Conservation (phyloP, 2,329 filamentous ascomycete species). For the Exophiala viscosa region DNA sequence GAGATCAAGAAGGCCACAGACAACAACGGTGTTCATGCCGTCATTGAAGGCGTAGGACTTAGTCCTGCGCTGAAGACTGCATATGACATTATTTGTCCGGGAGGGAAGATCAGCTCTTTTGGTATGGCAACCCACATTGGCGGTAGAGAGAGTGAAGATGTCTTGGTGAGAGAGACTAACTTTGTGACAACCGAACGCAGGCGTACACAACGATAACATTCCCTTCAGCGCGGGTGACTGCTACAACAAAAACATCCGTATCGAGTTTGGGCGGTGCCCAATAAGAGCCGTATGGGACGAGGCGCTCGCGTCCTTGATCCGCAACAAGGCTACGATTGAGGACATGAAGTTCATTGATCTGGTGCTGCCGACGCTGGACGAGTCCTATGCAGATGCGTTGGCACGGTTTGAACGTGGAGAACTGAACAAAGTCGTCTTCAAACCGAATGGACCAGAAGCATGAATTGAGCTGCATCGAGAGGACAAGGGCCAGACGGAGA, state of each 20-base stretch:
- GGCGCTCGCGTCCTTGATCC: slow-evolving; percentile 3
- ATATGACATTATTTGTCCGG: slow-evolving; percentile 67
- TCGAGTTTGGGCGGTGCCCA: slow-evolving; percentile 74
- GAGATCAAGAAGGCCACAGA: slow-evolving; percentile 70
- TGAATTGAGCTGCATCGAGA: background rate
- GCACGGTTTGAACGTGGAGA: slow-evolving; percentile 8
- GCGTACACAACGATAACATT: slow-evolving; percentile 67
- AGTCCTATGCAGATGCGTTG: slow-evolving; percentile 7
- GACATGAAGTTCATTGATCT: slow-evolving; percentile 10
- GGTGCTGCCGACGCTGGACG: slow-evolving; percentile 3
- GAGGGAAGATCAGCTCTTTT: slow-evolving; percentile 55
- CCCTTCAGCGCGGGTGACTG: slow-evolving; percentile 10
- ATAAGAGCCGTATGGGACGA: slow-evolving; percentile 62
- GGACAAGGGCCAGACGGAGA: too few relatives aligned
- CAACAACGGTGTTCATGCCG: slow-evolving; percentile 79
- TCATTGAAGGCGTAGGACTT: slow-evolving; percentile 73
- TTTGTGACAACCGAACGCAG: slow-evolving; percentile 44
- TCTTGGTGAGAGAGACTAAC: background rate
- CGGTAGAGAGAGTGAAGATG: background rate
- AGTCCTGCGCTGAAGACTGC: slow-evolving; percentile 65
- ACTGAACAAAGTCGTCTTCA: slow-evolving; percentile 15
- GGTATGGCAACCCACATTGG: slow-evolving; percentile 47
- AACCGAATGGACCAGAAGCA: slow-evolving; percentile 1
- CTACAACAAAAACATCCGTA: slow-evolving; percentile 63
- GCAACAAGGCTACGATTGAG: slow-evolving; percentile 6